Conservation (phyloP, 345 rosid genomes). For the Hevea brasiliensis region DNA sequence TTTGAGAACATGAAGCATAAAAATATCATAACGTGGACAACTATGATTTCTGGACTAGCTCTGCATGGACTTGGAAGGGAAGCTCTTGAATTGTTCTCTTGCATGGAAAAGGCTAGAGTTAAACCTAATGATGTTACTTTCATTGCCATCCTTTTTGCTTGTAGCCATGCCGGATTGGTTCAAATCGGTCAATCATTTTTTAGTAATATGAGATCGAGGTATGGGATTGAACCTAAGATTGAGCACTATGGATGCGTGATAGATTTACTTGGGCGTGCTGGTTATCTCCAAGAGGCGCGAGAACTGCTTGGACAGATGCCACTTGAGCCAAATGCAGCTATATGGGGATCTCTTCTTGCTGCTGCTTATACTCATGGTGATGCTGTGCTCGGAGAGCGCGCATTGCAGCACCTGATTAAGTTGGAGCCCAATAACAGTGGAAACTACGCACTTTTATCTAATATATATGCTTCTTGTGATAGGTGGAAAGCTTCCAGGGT, state of each 20-base stretch:
- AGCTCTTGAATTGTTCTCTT: constrained; percentile 62
- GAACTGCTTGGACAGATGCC: constrained; percentile 55
- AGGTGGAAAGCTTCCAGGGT: constrained; percentile 63
- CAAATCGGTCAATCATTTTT: constrained; percentile 49
- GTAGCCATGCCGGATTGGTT: constrained; percentile 68
- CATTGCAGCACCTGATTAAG: constrained; percentile 48
- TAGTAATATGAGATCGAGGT: constrained; percentile 40
- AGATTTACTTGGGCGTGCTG: constrained; percentile 67
- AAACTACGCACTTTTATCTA: constrained; percentile 62
- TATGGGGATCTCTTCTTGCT: constrained; percentile 84
- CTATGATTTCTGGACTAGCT: constrained; percentile 64
- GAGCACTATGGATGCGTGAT: constrained; percentile 80
- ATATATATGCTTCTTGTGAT: constrained; percentile 53
- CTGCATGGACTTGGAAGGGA: constrained; percentile 61
- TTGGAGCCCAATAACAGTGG: constrained; percentile 82
- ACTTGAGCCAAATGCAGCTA: constrained; percentile 60
- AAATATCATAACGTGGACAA: constrained; percentile 71
- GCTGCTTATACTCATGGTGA: constrained; percentile 60
- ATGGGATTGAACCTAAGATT: constrained; percentile 49
- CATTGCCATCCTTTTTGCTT: constrained; percentile 71
- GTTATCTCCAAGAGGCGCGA: constrained; percentile 57
- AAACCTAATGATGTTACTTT: constrained; percentile 70
- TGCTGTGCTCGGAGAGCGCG: constrained; percentile 55
- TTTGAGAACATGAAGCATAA: constrained; percentile 47
- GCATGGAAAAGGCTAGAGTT: constrained; percentile 49